Evolutionary conservation across 208 protist species (phyloP).

Genomic region (Trichomonas vaginalis): DNA sequence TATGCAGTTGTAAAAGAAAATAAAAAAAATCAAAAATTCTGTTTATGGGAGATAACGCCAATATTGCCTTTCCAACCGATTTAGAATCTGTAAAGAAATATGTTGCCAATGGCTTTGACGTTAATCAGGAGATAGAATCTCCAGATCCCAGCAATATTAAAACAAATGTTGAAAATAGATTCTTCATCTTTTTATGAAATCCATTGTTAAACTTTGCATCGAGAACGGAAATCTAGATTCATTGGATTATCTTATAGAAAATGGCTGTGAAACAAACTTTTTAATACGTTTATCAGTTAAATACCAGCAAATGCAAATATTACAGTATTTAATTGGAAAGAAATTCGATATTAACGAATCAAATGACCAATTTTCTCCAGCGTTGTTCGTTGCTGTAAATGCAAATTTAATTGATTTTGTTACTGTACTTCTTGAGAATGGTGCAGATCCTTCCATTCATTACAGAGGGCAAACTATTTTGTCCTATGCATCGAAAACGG

Average conservation of each 20-base stretch:
- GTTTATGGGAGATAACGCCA: background rate
- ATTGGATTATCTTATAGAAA: background rate
- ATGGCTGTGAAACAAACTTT: background rate
- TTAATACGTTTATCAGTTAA: background rate
- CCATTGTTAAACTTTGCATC: background rate
- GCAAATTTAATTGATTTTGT: background rate
- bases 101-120: background rate
- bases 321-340: background rate
- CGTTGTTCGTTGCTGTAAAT: background rate
- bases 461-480: background rate
- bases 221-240: background rate
- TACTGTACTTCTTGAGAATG: background rate
- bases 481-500: background rate
- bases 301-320: background rate
- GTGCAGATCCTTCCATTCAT: background rate
- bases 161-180: background rate
- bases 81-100: background rate
- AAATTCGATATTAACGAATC: background rate
- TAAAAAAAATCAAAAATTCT: background rate
- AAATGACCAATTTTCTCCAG: background rate
- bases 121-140: background rate
- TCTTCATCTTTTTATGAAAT: background rate
- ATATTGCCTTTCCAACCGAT: background rate
- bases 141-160: background rate
- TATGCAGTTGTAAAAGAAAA: too few species aligned